A percentile compares a stretch with the other conserved stretches of the same genome.
These are phyloP conservation scores for Malus asiatica DNA, from an alignment of 306 rosid genomes.

Conservation along the genomic window DNA sequence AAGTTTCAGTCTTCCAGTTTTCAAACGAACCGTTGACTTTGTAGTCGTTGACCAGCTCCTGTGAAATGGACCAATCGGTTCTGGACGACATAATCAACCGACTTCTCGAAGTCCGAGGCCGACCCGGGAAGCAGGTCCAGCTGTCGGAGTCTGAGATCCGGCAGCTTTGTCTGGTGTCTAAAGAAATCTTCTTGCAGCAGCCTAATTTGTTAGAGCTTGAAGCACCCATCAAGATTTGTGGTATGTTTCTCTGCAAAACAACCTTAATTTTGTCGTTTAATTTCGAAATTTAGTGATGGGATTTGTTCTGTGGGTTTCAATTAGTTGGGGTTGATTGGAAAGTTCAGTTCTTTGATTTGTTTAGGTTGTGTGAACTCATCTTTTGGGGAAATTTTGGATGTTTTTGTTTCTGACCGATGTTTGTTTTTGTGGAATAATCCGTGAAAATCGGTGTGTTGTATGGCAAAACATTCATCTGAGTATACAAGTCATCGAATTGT, in stretches of 20 bases:
- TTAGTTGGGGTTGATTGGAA: neutral
- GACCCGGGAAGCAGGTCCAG: conserved; percentile 91
- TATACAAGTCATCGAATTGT: neutral
- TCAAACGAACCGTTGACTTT: conserved; percentile 23
- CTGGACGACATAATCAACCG: conserved; percentile 83
- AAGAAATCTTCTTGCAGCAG: conserved; percentile 74
- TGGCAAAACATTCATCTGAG: neutral
- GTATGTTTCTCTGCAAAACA: conserved; percentile 25
- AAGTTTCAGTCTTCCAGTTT: conserved; percentile 6
- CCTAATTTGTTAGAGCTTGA: conserved; percentile 77
- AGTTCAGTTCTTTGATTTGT: neutral
- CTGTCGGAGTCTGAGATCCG: conserved; percentile 92
- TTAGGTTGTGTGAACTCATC: neutral
- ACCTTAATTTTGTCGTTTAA: neutral
- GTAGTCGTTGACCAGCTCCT: neutral
- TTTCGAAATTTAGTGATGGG: neutral
- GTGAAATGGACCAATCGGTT: conserved; percentile 56
- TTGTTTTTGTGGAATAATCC: neutral
- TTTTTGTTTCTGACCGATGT: neutral
- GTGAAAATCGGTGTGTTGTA: neutral
- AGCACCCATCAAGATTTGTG: conserved; percentile 94
- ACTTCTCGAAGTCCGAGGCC: conserved; percentile 70
- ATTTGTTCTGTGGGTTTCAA: neutral
- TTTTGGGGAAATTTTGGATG: neutral
- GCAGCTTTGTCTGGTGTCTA: conserved; percentile 61